These are phyloP conservation scores for Cadophora sp. DNA, from an alignment of 2,329 filamentous ascomycete species.

Conservation along the genomic window DNA sequence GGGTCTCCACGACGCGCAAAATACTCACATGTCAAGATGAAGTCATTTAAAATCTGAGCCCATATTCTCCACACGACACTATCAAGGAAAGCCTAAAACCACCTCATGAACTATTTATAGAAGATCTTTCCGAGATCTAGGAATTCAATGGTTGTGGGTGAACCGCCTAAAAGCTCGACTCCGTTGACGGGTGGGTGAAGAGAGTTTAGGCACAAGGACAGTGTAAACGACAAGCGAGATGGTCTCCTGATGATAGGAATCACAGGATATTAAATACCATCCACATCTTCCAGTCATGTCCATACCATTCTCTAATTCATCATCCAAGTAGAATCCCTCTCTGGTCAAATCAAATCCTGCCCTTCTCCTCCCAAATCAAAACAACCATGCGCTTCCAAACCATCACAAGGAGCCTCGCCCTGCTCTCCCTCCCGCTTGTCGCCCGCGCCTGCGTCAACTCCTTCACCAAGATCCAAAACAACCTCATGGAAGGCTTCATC, in stretches of 20 bases:
- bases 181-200: not conserved
- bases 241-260: not conserved
- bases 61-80: not conserved
- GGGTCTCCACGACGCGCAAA: no score
- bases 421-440: not conserved
- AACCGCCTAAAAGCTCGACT: not conserved
- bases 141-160: not conserved
- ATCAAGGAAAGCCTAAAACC: not conserved
- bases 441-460: not conserved
- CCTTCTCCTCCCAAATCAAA: not conserved
- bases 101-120: not conserved
- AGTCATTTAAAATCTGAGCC: no score
- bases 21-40: no score
- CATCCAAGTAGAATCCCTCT: not conserved
- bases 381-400: not conserved
- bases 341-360: not conserved
- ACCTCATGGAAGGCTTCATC: conserved; percentile 13
- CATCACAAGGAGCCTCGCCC: not conserved
- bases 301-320: no score
- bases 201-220: not conserved
- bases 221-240: not conserved
- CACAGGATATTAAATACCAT: not conserved
- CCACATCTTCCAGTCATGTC: not conserved
- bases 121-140: not conserved
- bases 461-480: conserved; percentile 1